Evolutionary conservation across 2,329 filamentous ascomycete genomes (phyloP).

Genomic region (Coccinonectria pachysandricola): DNA sequence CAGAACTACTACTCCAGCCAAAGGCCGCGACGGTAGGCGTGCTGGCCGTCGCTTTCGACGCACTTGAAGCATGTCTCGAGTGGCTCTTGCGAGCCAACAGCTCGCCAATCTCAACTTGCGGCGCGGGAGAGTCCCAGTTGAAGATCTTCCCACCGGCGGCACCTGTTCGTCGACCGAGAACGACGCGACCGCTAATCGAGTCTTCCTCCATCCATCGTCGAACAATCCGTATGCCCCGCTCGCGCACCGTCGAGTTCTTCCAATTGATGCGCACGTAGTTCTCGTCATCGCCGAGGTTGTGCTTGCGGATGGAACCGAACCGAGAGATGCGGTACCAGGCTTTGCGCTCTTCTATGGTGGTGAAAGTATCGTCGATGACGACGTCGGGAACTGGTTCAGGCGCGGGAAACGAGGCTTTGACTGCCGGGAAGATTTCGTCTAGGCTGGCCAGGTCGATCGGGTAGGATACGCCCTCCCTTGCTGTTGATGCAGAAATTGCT

Average conservation of each 20-base stretch:
- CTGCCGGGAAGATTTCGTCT: slow-evolving; percentile 23
- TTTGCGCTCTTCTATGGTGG: slow-evolving; percentile 46
- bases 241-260: slow-evolving; percentile 42
- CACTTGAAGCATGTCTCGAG: slow-evolving; percentile 15
- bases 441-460: slow-evolving; percentile 25
- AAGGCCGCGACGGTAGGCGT: slow-evolving; percentile 22
- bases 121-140: slow-evolving; percentile 48
- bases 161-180: slow-evolving; percentile 26
- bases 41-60: slow-evolving; percentile 10
- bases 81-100: slow-evolving; percentile 21
- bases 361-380: slow-evolving; percentile 42
- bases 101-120: slow-evolving; percentile 37
- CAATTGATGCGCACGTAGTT: slow-evolving; percentile 51
- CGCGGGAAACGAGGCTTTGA: slow-evolving; percentile 14
- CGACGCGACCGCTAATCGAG: slow-evolving; percentile 41
- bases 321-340: slow-evolving; percentile 56
- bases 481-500: slow-evolving; percentile 1
- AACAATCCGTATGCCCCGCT: slow-evolving; percentile 47
- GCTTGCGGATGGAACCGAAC: slow-evolving; percentile 45
- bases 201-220: slow-evolving; percentile 58
- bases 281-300: slow-evolving; percentile 47
- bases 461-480: slow-evolving; percentile 10
- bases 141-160: slow-evolving; percentile 41
- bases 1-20: slow-evolving; percentile 19
- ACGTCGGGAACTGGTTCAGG: slow-evolving; percentile 33